Percentiles rank a stretch among this genome's conserved stretches.
Evolutionary conservation across 495 filamentous ascomycete genomes (phyloP).

Genomic region (Talaromyces proteolyticus): DNA sequence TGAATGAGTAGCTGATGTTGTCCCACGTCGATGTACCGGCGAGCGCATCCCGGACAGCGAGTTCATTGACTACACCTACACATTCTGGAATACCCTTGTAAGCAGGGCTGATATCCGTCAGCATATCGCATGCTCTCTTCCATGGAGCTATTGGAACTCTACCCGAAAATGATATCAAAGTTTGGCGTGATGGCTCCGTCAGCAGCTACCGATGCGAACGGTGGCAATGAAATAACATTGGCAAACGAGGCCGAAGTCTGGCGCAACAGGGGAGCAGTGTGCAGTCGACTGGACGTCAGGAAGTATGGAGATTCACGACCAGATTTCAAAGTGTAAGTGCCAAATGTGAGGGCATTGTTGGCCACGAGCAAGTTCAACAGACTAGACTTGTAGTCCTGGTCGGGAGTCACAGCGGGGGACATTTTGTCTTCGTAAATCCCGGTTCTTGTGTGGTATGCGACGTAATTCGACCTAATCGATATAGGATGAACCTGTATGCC

Average conservation of each 20-base stretch:
- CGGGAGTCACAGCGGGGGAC: slow-evolving; percentile 18
- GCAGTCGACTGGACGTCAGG: slow-evolving; percentile 90
- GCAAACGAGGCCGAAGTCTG: slow-evolving; percentile 78
- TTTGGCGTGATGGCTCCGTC: slow-evolving; percentile 18
- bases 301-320: slow-evolving; percentile 95
- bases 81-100: slow-evolving; percentile 95
- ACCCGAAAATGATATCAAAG: slow-evolving; percentile 16
- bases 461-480: no score
- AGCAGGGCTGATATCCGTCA: no score
- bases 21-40: slow-evolving; percentile 30
- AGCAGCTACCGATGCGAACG: slow-evolving; percentile 30
- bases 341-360: slow-evolving; percentile 78
- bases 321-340: slow-evolving; percentile 85
- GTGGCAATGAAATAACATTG: slow-evolving; percentile 51
- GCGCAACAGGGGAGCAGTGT: slow-evolving; percentile 64
- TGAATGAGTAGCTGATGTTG: slow-evolving; percentile 72
- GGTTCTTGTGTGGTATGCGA: not conserved
- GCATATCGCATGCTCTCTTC: no score
- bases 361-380: slow-evolving; percentile 69
- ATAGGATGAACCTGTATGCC: no score
- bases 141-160: no score
- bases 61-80: slow-evolving; percentile 61
- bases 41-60: slow-evolving; percentile 55
- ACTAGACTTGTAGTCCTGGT: slow-evolving; percentile 51
- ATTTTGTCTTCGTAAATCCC: not conserved